These are phyloP conservation scores for Leccinum pellstonianum DNA, from an alignment of 768 basidiomycete genomes.

Conservation along the genomic window DNA sequence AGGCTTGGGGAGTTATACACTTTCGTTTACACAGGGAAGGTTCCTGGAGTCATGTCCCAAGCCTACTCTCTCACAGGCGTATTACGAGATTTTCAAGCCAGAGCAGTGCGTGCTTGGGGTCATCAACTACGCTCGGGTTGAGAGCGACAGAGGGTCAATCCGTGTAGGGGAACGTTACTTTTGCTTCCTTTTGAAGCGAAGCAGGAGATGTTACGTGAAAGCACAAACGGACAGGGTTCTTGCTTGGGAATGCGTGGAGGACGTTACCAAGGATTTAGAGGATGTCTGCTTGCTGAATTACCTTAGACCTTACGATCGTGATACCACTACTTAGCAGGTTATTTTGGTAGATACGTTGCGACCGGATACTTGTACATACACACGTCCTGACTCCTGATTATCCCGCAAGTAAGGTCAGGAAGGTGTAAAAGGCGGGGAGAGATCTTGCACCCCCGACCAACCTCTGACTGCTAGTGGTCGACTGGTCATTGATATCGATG, in stretches of 20 bases:
- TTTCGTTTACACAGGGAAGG: conserved; percentile 12
- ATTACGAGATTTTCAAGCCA: conserved; percentile 18
- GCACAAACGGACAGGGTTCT: conserved; percentile 15
- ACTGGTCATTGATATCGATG: no score
- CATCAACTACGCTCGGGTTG: conserved; percentile 13
- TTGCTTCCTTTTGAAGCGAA: conserved; percentile 11
- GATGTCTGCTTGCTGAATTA: conserved; percentile 9
- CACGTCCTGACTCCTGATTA: neutral
- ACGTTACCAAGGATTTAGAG: conserved; percentile 11
- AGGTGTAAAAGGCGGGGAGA: conserved; percentile 3
- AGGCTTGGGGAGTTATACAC: conserved; percentile 7
- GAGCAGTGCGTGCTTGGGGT: conserved; percentile 17
- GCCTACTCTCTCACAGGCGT: conserved; percentile 13
- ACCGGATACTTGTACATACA: neutral
- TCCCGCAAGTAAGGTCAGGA: conserved; percentile 1
- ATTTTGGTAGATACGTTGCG: neutral
- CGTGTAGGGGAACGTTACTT: conserved; percentile 14
- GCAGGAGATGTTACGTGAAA: conserved; percentile 13
- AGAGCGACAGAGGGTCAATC: conserved; percentile 8
- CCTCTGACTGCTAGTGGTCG: no score
- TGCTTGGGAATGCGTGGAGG: conserved; percentile 11
- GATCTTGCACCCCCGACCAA: no score
- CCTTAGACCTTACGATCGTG: conserved; percentile 4
- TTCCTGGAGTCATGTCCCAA: conserved; percentile 10
- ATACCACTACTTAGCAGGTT: neutral